Conservation (phyloP, 139 green algal genomes). For the Chlamydomonas schloesseri region DNA sequence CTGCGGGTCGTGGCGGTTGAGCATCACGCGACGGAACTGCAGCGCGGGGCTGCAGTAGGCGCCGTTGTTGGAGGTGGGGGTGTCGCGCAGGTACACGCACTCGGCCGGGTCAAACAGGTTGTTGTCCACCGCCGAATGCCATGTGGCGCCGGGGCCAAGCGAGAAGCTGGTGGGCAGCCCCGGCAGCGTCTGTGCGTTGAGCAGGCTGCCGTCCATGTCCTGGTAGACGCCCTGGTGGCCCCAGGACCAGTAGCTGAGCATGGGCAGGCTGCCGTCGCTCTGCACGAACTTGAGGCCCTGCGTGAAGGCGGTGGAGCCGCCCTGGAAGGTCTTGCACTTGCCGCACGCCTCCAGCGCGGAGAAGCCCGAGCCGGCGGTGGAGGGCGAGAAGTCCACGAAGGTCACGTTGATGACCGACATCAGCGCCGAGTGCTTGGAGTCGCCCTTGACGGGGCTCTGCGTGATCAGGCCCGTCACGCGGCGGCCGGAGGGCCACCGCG, state of each 20-base stretch:
- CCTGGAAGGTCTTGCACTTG: slow-evolving; percentile 62
- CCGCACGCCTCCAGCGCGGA: slow-evolving; percentile 59
- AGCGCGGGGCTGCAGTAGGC: slow-evolving; percentile 46
- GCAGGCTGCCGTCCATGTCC: slow-evolving; percentile 68
- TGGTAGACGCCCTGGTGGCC: slow-evolving; percentile 51
- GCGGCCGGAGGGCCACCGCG: slow-evolving; percentile 44
- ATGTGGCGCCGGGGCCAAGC: slow-evolving; percentile 2
- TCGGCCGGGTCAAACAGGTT: slow-evolving; percentile 36
- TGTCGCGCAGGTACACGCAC: slow-evolving; percentile 30
- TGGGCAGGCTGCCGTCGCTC: not conserved
- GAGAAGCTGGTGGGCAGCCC: not conserved
- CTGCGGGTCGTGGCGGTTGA: slow-evolving; percentile 52
- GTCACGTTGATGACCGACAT: slow-evolving; percentile 64
- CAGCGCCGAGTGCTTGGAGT: slow-evolving; percentile 51
- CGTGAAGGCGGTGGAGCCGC: slow-evolving; percentile 59
- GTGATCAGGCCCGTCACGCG: slow-evolving; percentile 58
- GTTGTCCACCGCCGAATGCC: slow-evolving; percentile 19
- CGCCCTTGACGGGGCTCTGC: slow-evolving; percentile 44
- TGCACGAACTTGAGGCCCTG: slow-evolving; percentile 39
- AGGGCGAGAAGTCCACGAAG: slow-evolving; percentile 49
- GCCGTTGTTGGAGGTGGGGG: slow-evolving; percentile 15
- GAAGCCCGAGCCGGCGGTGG: slow-evolving; percentile 39
- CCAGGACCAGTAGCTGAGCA: slow-evolving; percentile 50
- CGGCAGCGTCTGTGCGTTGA: slow-evolving; percentile 46
- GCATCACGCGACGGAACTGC: slow-evolving; percentile 55